Conservation (phyloP, 306 rosid species). For the Inga laurina region DNA sequence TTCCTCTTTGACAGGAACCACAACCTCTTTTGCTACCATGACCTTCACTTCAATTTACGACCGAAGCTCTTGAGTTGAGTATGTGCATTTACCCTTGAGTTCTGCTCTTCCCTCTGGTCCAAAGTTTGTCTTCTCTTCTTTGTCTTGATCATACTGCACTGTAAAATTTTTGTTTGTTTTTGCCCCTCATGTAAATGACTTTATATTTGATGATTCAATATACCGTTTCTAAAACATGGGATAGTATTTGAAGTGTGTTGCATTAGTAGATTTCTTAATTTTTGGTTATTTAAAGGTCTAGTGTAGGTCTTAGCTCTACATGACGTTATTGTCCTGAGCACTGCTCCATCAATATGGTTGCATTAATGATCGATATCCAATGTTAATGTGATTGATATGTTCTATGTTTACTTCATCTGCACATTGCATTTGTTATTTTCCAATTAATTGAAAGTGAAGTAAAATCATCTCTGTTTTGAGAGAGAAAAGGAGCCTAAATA, state of each 20-base stretch:
- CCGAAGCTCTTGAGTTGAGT: constrained; percentile 43
- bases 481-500: not conserved
- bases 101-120: not conserved
- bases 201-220: constrained; percentile 6
- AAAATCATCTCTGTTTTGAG: not conserved
- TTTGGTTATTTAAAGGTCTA: constrained; percentile 9
- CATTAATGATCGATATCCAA: not conserved
- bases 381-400: not conserved
- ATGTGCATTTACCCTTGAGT: not conserved
- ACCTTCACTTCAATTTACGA: constrained; percentile 73
- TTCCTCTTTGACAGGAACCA: constrained; percentile 45
- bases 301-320: not conserved
- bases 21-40: constrained; percentile 59
- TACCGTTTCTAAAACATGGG: constrained; percentile 1
- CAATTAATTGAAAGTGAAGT: not conserved
- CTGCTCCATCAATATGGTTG: not conserved
- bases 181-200: not conserved
- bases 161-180: constrained; percentile 1
- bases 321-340: not conserved
- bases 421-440: not conserved
- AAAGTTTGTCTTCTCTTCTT: not conserved
- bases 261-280: not conserved
- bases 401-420: constrained; percentile 15
- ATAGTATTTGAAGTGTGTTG: not conserved
- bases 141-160: not conserved